Conservation (phyloP, 345 rosid genomes). For the Physaria fendleri region DNA sequence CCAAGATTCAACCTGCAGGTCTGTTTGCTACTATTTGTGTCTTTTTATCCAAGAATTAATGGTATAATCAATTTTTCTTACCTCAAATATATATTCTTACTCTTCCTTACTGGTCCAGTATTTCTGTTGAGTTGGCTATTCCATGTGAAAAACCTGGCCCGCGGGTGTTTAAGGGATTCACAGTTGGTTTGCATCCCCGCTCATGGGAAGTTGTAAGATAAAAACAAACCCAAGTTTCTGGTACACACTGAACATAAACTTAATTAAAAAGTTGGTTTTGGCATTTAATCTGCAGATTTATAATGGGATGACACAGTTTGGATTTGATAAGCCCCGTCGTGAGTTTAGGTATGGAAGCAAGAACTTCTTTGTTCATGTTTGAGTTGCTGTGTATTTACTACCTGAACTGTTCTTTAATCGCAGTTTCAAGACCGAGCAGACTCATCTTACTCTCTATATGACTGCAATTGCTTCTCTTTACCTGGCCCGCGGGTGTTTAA, state of each 20-base stretch:
- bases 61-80: background rate
- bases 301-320: conserved; percentile 85
- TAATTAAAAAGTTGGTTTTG: background rate
- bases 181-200: conserved; percentile 91
- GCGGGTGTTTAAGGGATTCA: conserved; percentile 76
- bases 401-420: background rate
- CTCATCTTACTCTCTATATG: conserved; percentile 70
- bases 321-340: conserved; percentile 51
- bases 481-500: no score
- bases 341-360: conserved; percentile 53
- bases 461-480: conserved; percentile 77
- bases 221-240: background rate
- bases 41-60: background rate
- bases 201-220: conserved; percentile 91
- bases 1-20: conserved; percentile 85
- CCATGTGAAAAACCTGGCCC: conserved; percentile 84
- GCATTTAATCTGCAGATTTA: conserved; percentile 48
- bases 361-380: conserved; percentile 3
- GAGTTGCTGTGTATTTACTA: background rate
- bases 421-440: conserved; percentile 83
- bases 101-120: conserved; percentile 40
- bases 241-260: background rate
- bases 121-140: conserved; percentile 67
- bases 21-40: conserved; percentile 1
- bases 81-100: background rate